Conservation (phyloP, 352 stramenopile species). For the Pythium brassicae region DNA sequence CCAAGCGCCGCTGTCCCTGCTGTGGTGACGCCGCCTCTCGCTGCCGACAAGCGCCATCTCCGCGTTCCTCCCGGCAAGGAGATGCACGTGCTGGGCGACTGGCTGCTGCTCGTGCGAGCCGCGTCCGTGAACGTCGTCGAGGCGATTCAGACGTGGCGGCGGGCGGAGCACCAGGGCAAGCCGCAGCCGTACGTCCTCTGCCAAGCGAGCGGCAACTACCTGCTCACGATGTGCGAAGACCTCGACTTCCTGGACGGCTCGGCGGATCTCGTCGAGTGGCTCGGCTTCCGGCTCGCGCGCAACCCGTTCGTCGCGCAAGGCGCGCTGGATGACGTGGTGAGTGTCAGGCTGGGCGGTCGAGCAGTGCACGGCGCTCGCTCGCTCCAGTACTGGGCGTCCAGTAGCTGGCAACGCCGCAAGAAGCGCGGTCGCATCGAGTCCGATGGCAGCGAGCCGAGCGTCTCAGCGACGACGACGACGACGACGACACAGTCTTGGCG, state of each 20-base stretch:
- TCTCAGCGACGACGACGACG: neutral
- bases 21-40: neutral
- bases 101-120: conserved; percentile 40
- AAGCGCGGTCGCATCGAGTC: neutral
- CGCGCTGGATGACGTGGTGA: conserved; percentile 26
- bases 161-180: conserved; percentile 25
- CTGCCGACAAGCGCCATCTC: neutral
- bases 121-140: conserved; percentile 60
- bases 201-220: conserved; percentile 30
- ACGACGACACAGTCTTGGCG: neutral
- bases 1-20: too few species aligned
- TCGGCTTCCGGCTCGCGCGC: conserved; percentile 42
- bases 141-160: conserved; percentile 34
- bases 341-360: conserved; percentile 4
- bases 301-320: conserved; percentile 50
- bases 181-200: conserved; percentile 35
- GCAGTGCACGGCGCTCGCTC: conserved; percentile 17
- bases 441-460: neutral
- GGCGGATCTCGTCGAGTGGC: conserved; percentile 39
- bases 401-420: conserved; percentile 16
- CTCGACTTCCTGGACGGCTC: conserved; percentile 44
- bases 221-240: conserved; percentile 52
- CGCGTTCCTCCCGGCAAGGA: conserved; percentile 31
- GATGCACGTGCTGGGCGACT: conserved; percentile 50
- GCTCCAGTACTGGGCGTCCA: conserved; percentile 25